A percentile compares a stretch with the other conserved stretches of the same genome.
Evolutionary conservation across 441 rosid species (phyloP).

Genomic region (Aleurites moluccanus): DNA sequence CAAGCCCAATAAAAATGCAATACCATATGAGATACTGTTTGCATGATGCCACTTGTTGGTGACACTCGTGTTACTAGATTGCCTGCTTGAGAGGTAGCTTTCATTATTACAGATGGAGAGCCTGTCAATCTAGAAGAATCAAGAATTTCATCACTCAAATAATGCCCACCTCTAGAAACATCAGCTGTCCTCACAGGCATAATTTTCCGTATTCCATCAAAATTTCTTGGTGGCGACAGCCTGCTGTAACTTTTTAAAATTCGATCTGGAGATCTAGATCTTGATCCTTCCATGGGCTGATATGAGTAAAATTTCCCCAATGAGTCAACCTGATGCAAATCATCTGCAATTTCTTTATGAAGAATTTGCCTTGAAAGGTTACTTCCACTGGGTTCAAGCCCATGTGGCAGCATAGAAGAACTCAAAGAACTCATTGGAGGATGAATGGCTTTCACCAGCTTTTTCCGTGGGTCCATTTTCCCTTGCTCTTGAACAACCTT

Average conservation of each 20-base stretch:
- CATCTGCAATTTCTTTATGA: conserved; percentile 22
- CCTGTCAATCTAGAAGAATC: conserved; percentile 26
- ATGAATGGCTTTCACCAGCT: conserved; percentile 24
- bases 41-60: conserved; percentile 29
- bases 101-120: conserved; percentile 23
- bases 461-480: conserved; percentile 14
- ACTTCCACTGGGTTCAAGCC: conserved; percentile 24
- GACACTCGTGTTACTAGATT: conserved; percentile 23
- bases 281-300: conserved; percentile 25
- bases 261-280: conserved; percentile 36
- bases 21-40: conserved; percentile 36
- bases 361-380: conserved; percentile 23
- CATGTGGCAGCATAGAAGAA: conserved; percentile 17
- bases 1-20: conserved; percentile 10
- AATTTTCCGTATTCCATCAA: conserved; percentile 24
- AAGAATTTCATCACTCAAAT: conserved; percentile 26
- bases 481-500: conserved; percentile 17
- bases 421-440: conserved; percentile 18
- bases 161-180: conserved; percentile 21
- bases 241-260: conserved; percentile 21
- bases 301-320: conserved; percentile 25
- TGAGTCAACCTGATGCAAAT: conserved; percentile 22
- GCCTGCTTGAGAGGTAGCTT: conserved; percentile 25
- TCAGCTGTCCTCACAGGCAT: conserved; percentile 22
- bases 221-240: conserved; percentile 30